Conservation (phyloP, 176 grass and related monocot species). For the Areca catechu region DNA sequence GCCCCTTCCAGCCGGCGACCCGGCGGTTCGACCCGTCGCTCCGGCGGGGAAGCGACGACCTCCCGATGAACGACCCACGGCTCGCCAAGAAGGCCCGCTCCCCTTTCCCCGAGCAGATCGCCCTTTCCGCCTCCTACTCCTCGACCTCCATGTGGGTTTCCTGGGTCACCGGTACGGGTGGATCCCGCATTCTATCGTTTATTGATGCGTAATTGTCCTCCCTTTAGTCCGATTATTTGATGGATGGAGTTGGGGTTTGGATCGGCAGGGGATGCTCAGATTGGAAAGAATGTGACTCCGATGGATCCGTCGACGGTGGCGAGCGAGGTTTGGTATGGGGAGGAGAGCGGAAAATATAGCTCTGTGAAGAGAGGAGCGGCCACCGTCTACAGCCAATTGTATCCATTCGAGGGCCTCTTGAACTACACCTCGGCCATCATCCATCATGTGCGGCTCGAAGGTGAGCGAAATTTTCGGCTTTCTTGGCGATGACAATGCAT, state of each 20-base stretch:
- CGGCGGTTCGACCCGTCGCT: conserved; percentile 48
- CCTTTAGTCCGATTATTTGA: background rate
- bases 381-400: conserved; percentile 84
- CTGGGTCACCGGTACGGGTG: conserved; percentile 50
- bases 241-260: background rate
- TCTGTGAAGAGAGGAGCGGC: conserved; percentile 36
- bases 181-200: background rate
- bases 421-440: conserved; percentile 83
- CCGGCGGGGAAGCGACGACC: conserved; percentile 65
- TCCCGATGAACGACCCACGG: conserved; percentile 48
- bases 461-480: conserved; percentile 2
- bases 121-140: conserved; percentile 48
- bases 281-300: conserved; percentile 34
- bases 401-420: conserved; percentile 62
- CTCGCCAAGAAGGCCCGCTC: conserved; percentile 34
- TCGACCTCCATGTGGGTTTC: conserved; percentile 67
- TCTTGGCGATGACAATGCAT: too few species aligned
- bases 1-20: conserved; percentile 56
- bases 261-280: conserved; percentile 33
- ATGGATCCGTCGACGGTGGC: conserved; percentile 42
- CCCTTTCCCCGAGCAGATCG: conserved; percentile 72
- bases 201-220: too few species aligned
- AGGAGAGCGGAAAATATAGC: conserved; percentile 27
- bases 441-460: conserved; percentile 66
- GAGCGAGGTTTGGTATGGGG: conserved; percentile 70